Conservation (phyloP, 108 stramenopile species). For the Discostella stelligeroides region DNA sequence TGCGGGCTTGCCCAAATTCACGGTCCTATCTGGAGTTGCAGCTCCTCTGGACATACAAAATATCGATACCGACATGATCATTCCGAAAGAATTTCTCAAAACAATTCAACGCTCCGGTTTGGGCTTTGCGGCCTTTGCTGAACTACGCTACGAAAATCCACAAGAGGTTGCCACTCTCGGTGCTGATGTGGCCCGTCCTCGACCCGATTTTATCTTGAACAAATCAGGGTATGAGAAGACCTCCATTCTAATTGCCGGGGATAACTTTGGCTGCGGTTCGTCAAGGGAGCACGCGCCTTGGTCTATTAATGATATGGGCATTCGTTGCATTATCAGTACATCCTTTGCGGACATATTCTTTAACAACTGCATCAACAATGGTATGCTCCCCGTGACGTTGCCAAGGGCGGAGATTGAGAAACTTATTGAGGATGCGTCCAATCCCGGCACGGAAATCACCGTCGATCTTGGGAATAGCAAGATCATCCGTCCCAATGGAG, state of each 20-base stretch:
- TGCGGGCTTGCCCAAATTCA: conserved; percentile 79
- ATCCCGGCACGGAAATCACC: conserved; percentile 77
- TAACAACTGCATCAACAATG: conserved; percentile 98
- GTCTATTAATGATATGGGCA: conserved; percentile 93
- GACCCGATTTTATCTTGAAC: conserved; percentile 86
- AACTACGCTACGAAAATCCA: conserved; percentile 87
- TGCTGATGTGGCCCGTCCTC: conserved; percentile 74
- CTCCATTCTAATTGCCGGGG: conserved; percentile 88
- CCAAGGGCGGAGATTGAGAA: conserved; percentile 73
- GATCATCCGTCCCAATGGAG: conserved; percentile 84
- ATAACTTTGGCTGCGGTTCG: conserved; percentile 94
- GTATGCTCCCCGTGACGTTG: conserved; percentile 91
- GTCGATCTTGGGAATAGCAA: conserved; percentile 89
- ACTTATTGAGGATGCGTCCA: conserved; percentile 71
- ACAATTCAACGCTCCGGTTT: conserved; percentile 93
- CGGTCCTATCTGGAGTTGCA: conserved; percentile 71
- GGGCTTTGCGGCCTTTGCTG: conserved; percentile 93
- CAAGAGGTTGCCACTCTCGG: conserved; percentile 88
- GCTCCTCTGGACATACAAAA: conserved; percentile 94
- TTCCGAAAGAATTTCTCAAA: conserved; percentile 95
- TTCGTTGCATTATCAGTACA: conserved; percentile 89
- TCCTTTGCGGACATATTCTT: conserved; percentile 96
- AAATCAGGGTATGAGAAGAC: conserved; percentile 79
- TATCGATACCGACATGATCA: conserved; percentile 97
- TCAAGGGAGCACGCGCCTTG: conserved; percentile 95